A percentile compares a stretch with the other conserved stretches of the same genome.
These are phyloP conservation scores for Suillus clintonianus DNA, from an alignment of 768 basidiomycete species.

Conservation along the genomic window DNA sequence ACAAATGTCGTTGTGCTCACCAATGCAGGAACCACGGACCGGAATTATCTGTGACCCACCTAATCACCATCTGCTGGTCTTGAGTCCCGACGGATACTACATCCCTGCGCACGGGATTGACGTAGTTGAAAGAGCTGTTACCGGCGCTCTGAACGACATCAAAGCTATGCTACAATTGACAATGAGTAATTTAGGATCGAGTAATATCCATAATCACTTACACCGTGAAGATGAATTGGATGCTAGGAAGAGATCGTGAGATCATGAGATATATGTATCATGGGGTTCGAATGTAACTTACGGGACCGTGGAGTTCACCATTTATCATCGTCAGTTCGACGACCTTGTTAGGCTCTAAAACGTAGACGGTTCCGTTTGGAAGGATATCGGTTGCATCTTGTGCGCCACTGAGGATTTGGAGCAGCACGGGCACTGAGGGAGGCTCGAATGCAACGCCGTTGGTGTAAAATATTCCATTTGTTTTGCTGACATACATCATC, in stretches of 20 bases:
- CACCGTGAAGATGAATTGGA: conserved; percentile 35
- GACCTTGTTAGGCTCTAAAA: conserved; percentile 13
- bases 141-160: conserved; percentile 14
- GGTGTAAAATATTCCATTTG: conserved; percentile 2
- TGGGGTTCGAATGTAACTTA: conserved; percentile 13
- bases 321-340: conserved; percentile 21
- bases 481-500: conserved; percentile 14
- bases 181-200: neutral
- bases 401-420: conserved; percentile 25
- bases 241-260: conserved; percentile 6
- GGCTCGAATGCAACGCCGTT: conserved; percentile 8
- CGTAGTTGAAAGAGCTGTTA: conserved; percentile 4
- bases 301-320: conserved; percentile 30
- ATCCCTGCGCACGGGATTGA: conserved; percentile 33
- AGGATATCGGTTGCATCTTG: conserved; percentile 11
- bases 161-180: conserved; percentile 1
- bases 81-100: conserved; percentile 34
- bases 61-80: conserved; percentile 47
- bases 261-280: neutral
- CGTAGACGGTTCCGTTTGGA: conserved; percentile 16
- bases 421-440: conserved; percentile 19
- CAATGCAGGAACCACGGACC: conserved; percentile 49
- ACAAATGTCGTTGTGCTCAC: neutral
- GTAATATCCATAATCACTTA: conserved; percentile 9
- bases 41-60: conserved; percentile 66